These are phyloP conservation scores for Lentinula boryana DNA, from an alignment of 768 basidiomycete genomes.

Conservation along the genomic window DNA sequence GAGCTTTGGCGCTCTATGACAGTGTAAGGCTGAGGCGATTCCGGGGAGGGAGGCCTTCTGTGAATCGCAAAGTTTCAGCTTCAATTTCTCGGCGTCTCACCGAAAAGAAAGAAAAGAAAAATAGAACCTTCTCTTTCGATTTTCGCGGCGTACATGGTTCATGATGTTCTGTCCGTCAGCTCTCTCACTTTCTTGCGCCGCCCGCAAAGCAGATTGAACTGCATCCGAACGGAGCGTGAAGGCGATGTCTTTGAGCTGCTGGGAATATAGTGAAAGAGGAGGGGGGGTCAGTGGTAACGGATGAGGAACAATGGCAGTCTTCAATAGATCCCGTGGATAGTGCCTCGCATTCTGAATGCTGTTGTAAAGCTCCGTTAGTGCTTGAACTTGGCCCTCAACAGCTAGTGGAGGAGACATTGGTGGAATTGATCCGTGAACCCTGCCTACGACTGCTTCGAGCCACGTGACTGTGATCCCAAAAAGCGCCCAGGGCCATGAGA, in stretches of 20 bases:
- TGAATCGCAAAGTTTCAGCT: neutral
- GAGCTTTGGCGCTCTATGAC: constrained; percentile 31
- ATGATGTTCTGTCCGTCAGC: constrained; percentile 45
- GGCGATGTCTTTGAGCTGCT: constrained; percentile 40
- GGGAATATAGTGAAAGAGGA: constrained; percentile 32
- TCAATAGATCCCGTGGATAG: constrained; percentile 39
- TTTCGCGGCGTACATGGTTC: constrained; percentile 38
- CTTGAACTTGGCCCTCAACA: constrained; percentile 38
- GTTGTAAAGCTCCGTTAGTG: constrained; percentile 38
- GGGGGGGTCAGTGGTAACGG: constrained; percentile 18
- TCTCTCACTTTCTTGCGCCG: constrained; percentile 49
- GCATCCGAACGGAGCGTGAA: constrained; percentile 41
- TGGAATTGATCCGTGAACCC: neutral
- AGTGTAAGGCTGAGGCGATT: constrained; percentile 56
- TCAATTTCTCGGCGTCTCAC: neutral
- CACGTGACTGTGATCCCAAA: neutral
- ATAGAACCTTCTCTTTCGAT: constrained; percentile 52
- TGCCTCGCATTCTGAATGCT: constrained; percentile 39
- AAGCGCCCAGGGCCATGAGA: neutral
- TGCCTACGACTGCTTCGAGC: neutral
- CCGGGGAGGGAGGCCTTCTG: constrained; percentile 52
- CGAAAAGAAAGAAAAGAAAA: neutral
- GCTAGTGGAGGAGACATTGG: neutral
- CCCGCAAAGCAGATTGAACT: constrained; percentile 52
- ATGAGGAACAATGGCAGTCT: constrained; percentile 14